Base-by-base conservation (phyloP, 2,329 filamentous ascomycete species). In the Phialemonium atrogriseum region DNA sequence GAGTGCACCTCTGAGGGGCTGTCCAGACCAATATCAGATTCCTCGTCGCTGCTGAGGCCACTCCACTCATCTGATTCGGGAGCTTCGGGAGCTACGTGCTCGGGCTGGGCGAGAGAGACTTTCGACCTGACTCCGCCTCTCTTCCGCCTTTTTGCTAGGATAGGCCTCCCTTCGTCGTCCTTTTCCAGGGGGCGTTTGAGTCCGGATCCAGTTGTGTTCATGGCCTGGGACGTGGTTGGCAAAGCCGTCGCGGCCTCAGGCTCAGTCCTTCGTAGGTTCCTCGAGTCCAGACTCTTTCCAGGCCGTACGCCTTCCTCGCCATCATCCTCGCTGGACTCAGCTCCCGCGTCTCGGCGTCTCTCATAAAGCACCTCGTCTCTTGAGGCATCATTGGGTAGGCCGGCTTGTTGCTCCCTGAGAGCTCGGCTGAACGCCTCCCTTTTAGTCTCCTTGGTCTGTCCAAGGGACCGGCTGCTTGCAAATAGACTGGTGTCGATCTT, bases 181-280 rank as follows among this genome's bases (percentile, higher is more conserved):
- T 86, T 44, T 26, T 94, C 84, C 9, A 98, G 64, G 2, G 88
- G 86, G 24, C 88, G 73, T 55, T 96, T 96, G 37, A 98, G 58
- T 6, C 91, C 91, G 38, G 78, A 80, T 13, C 91, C 91, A 32
- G 75, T 59, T 10, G 47, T 32, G 10, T n/a, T n/a, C n/a, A n/a
- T n/a, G n/a, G n/a, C n/a, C n/a, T n/a, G n/a, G n/a, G n/a, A n/a
- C n/a, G n/a, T n/a, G n/a, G 21, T 12, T 7, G 35, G n/a, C 10
- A 39, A 27, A 11, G 33, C 30, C 27, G 42, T 28, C 28, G 43
- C 36, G 8, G 40, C 11, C 13, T n/a, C n/a, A n/a, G n/a, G n/a
- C n/a, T n/a, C n/a, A n/a, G n/a, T n/a, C n/a, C n/a, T n/a, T n/a
- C n/a, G n/a, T n/a, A n/a, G 4, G 19, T 18, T 12, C n/a, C 13